Evolutionary conservation across 805 yeast genomes (phyloP), one percentile per base, ranked within the genome.

Genomic region (Ogataea pini): DNA sequence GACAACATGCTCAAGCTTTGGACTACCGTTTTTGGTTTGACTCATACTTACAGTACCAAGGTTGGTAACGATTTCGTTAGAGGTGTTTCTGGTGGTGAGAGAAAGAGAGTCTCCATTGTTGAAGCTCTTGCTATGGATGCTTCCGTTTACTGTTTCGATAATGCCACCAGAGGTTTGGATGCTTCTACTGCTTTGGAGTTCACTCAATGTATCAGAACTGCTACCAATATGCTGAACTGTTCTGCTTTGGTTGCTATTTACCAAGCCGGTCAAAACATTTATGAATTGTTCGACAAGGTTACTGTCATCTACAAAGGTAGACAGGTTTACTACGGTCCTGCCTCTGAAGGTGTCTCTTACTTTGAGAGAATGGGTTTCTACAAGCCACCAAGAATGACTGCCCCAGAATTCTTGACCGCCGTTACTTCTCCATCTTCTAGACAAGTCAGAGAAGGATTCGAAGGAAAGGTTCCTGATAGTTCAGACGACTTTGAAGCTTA

Each of bases 101-200:
- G 87, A 61, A 82, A 83, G 70, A 79, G 88, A 70, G 86, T 82
- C 22, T 80, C 86, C 2, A 76, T 82, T 58, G 86, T 82, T 13
- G 88, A 82, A 65, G 86, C 80, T 4, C 69, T 78, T 46, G 72
- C 79, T 31, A 72, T 75, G 69, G 73, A 77, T 51, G 82, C 79
- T 6, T 72, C 79, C 4, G 69, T 80, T 24, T 80, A 78, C 57
- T 80, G 85, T 55, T 82, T 83, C 77, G 87, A 82, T 70, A 82
- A 82, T 57, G 83, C 86, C 20, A 82, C 87, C 14, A 75, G 86
- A 68, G 87, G 87, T 66, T 72, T 82, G 56, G 87, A 82, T 67
- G 79, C 86, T n/a, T 82, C 87, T 8, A 82, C 87, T 24, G 87
- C 87, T 17, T 72, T 82, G 50, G 87, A 82, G 65, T 82, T 78